Conservation (phyloP, 2,329 filamentous ascomycete species). For the Eutypa lata region DNA sequence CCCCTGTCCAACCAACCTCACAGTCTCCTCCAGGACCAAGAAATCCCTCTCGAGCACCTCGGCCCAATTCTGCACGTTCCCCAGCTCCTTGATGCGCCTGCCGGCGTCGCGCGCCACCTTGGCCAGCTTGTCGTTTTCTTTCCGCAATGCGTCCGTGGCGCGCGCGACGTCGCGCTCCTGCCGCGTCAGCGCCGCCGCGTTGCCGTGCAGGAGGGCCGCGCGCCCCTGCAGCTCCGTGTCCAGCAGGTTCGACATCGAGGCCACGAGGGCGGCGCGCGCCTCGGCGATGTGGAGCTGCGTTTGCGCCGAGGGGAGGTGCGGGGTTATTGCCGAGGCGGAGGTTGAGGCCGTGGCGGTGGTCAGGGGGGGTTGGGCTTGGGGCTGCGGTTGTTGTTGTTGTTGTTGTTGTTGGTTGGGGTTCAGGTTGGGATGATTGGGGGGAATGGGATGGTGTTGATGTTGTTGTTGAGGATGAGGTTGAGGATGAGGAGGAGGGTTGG, state of each 20-base stretch:
- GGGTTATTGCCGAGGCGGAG: too few species aligned
- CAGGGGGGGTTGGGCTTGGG: background rate
- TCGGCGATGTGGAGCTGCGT: conserved; percentile 49
- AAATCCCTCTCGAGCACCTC: conserved; percentile 74
- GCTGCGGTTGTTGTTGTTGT: background rate
- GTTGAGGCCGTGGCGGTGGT: background rate
- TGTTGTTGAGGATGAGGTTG: background rate
- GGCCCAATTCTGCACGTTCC: conserved; percentile 83
- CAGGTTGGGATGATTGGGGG: background rate
- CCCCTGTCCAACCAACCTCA: conserved; percentile 49
- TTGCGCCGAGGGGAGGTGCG: conserved; percentile 36
- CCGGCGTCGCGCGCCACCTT: conserved; percentile 61
- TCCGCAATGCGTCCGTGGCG: conserved; percentile 57
- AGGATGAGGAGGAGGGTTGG: background rate
- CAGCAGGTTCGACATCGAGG: conserved; percentile 65
- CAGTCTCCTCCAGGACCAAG: conserved; percentile 61
- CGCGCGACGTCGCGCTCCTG: conserved; percentile 66
- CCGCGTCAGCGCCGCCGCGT: conserved; percentile 60
- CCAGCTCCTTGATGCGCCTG: conserved; percentile 70
- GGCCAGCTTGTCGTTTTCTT: conserved; percentile 64
- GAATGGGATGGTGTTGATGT: background rate
- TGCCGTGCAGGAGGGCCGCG: conserved; percentile 66
- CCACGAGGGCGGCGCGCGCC: conserved; percentile 57
- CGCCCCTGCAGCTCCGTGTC: conserved; percentile 67
- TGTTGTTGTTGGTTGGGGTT: background rate